phyloP scores from a whole-genome alignment of 805 yeast species.

The Danielia reshetovae region DNA sequence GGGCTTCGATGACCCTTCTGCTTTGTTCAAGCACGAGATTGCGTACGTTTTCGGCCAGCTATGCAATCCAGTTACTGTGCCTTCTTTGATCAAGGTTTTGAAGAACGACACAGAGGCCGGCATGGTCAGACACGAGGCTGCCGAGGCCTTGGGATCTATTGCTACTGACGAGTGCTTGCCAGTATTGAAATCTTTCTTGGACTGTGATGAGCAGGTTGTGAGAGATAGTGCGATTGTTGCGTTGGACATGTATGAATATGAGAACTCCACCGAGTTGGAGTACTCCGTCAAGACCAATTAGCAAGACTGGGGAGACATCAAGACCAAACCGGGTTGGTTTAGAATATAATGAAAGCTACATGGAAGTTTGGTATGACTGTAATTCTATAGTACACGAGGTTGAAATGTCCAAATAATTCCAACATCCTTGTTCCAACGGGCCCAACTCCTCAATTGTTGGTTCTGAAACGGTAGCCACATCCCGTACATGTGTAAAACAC shows the following conservation, averaged over 20 bases:
- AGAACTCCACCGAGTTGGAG: slow-evolving; percentile 77
- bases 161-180: slow-evolving; percentile 96
- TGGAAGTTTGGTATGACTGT: too few species aligned
- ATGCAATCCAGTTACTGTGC: slow-evolving; percentile 89
- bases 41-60: slow-evolving; percentile 98
- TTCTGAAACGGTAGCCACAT: slow-evolving; percentile 92
- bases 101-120: slow-evolving; percentile 80
- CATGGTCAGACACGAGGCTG: slow-evolving; percentile 99
- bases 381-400: slow-evolving; percentile 3
- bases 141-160: slow-evolving; percentile 96
- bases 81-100: slow-evolving; percentile 78
- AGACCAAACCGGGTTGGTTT: neutral
- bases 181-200: slow-evolving; percentile 70
- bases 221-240: slow-evolving; percentile 97
- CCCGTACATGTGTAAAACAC: slow-evolving; percentile 94
- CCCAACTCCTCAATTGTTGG: slow-evolving; percentile 81
- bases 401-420: too few species aligned
- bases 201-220: slow-evolving; percentile 84
- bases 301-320: neutral
- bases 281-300: too few species aligned
- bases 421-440: too few species aligned
- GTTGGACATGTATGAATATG: slow-evolving; percentile 96
- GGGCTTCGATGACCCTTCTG: slow-evolving; percentile 87
- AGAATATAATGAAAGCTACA: too few species aligned
- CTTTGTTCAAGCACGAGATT: slow-evolving; percentile 94